phyloP scores from a whole-genome alignment of 2,329 filamentous ascomycete genomes.

The Fusarium kyushuense region DNA sequence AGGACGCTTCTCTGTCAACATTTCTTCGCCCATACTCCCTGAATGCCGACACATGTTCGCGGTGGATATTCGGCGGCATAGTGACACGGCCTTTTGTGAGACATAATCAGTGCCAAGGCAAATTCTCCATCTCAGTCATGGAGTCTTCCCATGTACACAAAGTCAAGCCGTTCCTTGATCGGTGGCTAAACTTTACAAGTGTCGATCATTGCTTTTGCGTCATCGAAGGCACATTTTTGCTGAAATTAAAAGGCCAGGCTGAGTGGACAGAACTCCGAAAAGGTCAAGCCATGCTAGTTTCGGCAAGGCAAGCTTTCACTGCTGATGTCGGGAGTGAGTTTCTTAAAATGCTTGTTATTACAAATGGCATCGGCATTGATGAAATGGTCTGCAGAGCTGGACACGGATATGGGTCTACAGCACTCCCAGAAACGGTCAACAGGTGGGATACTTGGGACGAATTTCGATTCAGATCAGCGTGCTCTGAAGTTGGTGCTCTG shows the following conservation, averaged over 20 bases:
- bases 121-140: background rate
- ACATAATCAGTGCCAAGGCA: background rate
- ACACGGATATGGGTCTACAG: background rate
- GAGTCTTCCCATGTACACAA: background rate
- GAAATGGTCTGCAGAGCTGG: background rate
- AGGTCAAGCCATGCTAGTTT: rapidly evolving
- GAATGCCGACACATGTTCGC: background rate
- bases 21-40: background rate
- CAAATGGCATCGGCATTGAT: background rate
- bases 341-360: rapidly evolving
- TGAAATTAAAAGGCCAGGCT: background rate
- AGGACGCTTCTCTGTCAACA: background rate
- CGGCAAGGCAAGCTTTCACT: background rate
- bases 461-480: background rate
- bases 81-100: background rate
- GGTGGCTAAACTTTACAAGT: background rate
- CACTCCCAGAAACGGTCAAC: background rate
- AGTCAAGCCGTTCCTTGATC: background rate
- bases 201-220: background rate
- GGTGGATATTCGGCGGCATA: background rate
- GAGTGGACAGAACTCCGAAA: background rate
- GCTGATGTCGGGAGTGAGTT: background rate
- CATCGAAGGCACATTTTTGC: background rate
- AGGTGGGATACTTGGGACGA: background rate
- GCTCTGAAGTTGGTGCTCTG: background rate